Conservation (phyloP, 306 rosid genomes). For the Sophora flavescens region DNA sequence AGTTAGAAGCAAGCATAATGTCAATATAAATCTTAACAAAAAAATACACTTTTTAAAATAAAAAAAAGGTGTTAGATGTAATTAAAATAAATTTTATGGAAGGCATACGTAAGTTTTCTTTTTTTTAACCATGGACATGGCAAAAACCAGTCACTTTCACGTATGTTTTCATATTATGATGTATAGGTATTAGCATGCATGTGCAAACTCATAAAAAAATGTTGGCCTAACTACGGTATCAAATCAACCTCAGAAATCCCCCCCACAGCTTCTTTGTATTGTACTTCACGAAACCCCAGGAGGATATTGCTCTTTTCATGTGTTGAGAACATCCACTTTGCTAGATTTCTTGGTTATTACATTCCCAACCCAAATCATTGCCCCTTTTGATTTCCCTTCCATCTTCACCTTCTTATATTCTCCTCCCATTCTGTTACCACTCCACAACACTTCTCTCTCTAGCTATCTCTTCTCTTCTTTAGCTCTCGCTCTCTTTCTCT, state of each 20-base stretch:
- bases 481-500: constrained; percentile 1
- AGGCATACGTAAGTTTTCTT: too few relatives aligned
- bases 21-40: too few relatives aligned
- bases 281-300: constrained; percentile 62
- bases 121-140: not conserved
- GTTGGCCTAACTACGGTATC: constrained; percentile 43
- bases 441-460: constrained; percentile 47
- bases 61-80: too few relatives aligned
- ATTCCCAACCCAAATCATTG: constrained; percentile 50
- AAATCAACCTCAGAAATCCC: constrained; percentile 58
- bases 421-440: constrained; percentile 48
- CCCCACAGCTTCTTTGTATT: constrained; percentile 39
- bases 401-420: constrained; percentile 52
- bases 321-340: constrained; percentile 54
- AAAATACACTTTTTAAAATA: too few relatives aligned
- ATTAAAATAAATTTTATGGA: too few relatives aligned
- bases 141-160: not conserved
- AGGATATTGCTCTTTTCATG: constrained; percentile 54
- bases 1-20: too few relatives aligned
- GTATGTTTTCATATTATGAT: not conserved
- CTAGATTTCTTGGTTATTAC: constrained; percentile 47
- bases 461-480: constrained; percentile 29
- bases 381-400: constrained; percentile 45
- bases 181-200: constrained; percentile 27
- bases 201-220: constrained; percentile 28